Base-by-base conservation (phyloP, 305 asterid genomes). In the Solanum chacoense region DNA sequence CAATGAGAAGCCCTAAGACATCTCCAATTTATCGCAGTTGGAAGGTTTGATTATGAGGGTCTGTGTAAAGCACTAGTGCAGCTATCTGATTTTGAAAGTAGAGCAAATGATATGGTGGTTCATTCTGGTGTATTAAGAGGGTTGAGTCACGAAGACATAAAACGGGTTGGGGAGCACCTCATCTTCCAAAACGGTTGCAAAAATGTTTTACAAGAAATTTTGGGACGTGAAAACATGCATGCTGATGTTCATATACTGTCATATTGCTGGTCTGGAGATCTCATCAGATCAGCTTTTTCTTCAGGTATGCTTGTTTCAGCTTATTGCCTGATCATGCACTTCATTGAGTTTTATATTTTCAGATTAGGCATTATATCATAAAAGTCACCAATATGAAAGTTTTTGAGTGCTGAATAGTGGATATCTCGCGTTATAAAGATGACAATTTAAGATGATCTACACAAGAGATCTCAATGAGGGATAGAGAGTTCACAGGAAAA, bases 251-350 rank as follows among this genome's bases (percentile, higher is more conserved):
- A 94, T 89, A 93, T 94, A 87, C 88, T 94, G 73, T 94, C 97
- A 1, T 93, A 92, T 87, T 94, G 96, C 88, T 94, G 97, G 97
- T 91, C 93, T 31, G 91, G 93, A 88, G 96, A 94, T 91, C 94
- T 94, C 87, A 94, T 94, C 88, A 83, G 78, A 72, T 94, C 94
- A 22, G 92, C 96, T 37, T 94, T 92, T 85, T 90, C 92, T 79
- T 90, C 94, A 92, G 97, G 97, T 94, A 93, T 90, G 87, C 89
- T 78, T 75, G 75, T 69, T 32, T 85, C 76, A 88, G 87, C 72
- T 83, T 6, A 31, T 50, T 18, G 73, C 4, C 40, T 40, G 36
- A 42, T 80, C 85, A 16, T 45, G 42, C 42, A 18, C 87, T 50
- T 83, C 42, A 29, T 83, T 81, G 86, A 26, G 86, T 16, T 81